These are phyloP conservation scores for Penicillium sp. DNA, from an alignment of 2,329 filamentous ascomycete species.

Conservation along the genomic window DNA sequence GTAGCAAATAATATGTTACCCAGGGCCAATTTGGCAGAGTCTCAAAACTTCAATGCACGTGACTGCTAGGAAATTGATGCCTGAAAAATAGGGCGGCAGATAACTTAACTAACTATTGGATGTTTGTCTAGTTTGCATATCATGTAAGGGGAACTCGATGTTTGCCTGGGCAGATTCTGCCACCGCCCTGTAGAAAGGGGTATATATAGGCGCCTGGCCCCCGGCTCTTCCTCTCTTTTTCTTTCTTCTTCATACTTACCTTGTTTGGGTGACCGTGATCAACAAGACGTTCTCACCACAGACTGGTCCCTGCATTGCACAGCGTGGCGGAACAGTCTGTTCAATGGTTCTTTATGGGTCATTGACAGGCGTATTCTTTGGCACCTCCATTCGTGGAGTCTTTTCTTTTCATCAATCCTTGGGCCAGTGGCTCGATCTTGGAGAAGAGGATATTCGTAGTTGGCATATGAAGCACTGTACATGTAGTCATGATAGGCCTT, in stretches of 20 bases:
- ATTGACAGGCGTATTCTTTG: slow-evolving; percentile 37
- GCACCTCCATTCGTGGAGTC: slow-evolving; percentile 24
- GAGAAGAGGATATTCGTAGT: slow-evolving; percentile 20
- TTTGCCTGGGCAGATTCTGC: slow-evolving; percentile 6
- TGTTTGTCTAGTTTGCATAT: neutral
- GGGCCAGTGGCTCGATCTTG: slow-evolving; percentile 26
- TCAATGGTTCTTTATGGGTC: slow-evolving; percentile 38
- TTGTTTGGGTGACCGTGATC: slow-evolving; percentile 44
- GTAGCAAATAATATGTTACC: slow-evolving; percentile 8
- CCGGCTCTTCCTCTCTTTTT: slow-evolving; percentile 24
- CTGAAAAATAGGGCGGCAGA: slow-evolving; percentile 1
- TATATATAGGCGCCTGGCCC: slow-evolving; percentile 26
- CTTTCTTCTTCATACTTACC: slow-evolving; percentile 46
- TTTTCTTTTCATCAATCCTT: slow-evolving; percentile 30
- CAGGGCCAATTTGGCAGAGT: slow-evolving; percentile 10
- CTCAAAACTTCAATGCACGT: slow-evolving; percentile 32
- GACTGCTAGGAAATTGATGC: neutral
- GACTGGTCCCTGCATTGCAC: slow-evolving; percentile 51
- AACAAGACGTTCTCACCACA: slow-evolving; percentile 39
- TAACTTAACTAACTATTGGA: no score
- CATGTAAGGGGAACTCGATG: neutral
- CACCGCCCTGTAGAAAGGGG: neutral
- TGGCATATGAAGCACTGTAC: no score
- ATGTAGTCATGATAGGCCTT: no score
- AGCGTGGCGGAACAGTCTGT: slow-evolving; percentile 45